These are phyloP conservation scores for Fusarium sp. DNA, from an alignment of 2,329 filamentous ascomycete genomes.

Conservation along the genomic window DNA sequence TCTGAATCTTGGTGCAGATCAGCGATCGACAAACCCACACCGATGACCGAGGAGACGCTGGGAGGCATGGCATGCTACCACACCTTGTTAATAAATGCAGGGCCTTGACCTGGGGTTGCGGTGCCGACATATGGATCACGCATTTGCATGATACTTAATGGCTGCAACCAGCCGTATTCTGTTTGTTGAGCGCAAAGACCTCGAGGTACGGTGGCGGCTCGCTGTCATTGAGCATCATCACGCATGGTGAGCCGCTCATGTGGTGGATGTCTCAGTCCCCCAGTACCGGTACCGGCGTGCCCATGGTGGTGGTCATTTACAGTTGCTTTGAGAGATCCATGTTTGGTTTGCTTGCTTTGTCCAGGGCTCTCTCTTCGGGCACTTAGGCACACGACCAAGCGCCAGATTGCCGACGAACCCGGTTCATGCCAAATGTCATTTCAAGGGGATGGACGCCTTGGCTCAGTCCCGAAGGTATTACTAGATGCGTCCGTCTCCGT, in stretches of 20 bases:
- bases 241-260: conserved; percentile 22
- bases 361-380: conserved; percentile 9
- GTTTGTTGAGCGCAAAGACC: not conserved
- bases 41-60: not conserved
- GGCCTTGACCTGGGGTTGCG: not conserved
- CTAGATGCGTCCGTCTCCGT: conserved; percentile 7
- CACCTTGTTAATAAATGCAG: not conserved
- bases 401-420: conserved; percentile 26
- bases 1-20: conserved; percentile 27
- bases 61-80: not conserved
- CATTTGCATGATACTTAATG: conserved; percentile 2
- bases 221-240: conserved; percentile 18
- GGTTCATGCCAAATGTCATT: not conserved
- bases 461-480: conserved; percentile 1
- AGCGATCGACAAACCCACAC: conserved; percentile 21
- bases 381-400: conserved; percentile 22
- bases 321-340: not conserved
- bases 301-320: not conserved
- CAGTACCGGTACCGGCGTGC: not conserved
- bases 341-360: not conserved
- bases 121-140: conserved; percentile 4
- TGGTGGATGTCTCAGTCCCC: conserved; percentile 20
- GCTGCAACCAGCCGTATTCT: conserved; percentile 1
- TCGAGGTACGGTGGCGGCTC: not conserved
- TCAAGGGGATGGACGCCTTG: not conserved